phyloP scores from a whole-genome alignment of 202 grass and related monocot species.

The Panicum hallii region DNA sequence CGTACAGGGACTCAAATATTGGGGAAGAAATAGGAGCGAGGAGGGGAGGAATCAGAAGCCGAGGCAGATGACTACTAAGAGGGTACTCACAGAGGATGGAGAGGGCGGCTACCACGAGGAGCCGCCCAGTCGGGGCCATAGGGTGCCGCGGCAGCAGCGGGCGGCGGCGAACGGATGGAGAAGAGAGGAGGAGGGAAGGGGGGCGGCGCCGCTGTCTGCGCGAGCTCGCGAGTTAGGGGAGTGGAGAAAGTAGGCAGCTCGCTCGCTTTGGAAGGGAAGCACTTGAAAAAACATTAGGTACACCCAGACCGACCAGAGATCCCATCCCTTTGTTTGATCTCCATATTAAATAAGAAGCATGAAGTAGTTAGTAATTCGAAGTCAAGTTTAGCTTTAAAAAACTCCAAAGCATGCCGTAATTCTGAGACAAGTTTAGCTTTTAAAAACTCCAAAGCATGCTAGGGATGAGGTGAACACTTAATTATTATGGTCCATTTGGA shows the following conservation, averaged over 20 bases:
- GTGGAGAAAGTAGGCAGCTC: constrained; percentile 20
- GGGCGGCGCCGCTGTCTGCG: not conserved
- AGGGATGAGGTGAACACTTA: no score
- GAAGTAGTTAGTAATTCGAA: no score
- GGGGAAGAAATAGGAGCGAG: not conserved
- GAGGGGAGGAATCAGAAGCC: not conserved
- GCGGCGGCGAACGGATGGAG: not conserved
- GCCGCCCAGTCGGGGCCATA: constrained; percentile 35
- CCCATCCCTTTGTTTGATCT: not conserved
- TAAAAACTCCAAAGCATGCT: no score
- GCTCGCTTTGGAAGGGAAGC: constrained; percentile 18
- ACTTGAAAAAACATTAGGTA: not conserved
- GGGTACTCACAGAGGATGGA: constrained; percentile 49
- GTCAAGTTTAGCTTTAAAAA: no score
- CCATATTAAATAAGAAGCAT: no score
- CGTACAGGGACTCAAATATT: not conserved
- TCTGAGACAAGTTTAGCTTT: no score
- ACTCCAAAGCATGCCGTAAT: no score
- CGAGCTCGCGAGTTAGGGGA: not conserved
- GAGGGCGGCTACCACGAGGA: constrained; percentile 41
- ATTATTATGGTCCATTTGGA: no score
- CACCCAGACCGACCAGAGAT: not conserved
- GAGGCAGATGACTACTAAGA: constrained; percentile 12
- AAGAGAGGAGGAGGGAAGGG: not conserved
- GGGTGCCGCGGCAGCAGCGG: constrained; percentile 9